Base-by-base conservation (phyloP, 176 grass and related monocot species). In the Paspalum vaginatum region DNA sequence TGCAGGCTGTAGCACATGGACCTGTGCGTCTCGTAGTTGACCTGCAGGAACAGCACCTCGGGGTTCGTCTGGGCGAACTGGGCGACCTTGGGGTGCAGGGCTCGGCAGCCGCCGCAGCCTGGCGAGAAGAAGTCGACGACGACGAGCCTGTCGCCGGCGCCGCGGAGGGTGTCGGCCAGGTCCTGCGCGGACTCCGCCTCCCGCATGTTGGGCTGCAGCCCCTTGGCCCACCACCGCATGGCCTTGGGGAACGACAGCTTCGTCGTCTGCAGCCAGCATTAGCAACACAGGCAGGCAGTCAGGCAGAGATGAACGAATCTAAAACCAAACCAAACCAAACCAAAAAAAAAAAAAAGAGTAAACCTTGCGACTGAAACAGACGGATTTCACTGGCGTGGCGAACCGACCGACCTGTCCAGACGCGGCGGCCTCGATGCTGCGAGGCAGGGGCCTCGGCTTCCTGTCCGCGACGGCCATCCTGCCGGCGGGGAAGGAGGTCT, bases 1-100 rank as follows among this genome's bases (percentile, higher is more conserved):
- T 90, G 83, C 59, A 99, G 90, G 86, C 79, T 95, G 68, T 93
- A 93, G 76, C 96, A 99, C 96, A 99, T 99, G 18, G 96, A 93
- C 62, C 80, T 93, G 93, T 95, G 96, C 72, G 72, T 72, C 66
- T 99, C 96, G 52, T 99, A 88, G 83, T 99, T 99, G 7, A 99
- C 82, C 56, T 99, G 92, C 66, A 99, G 73, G 84, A 99, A 99
- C 42, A 83, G 11, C 56, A 88, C 81, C 17, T 88, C 86, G 16
- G 90, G 90, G 38, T 99, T 95, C 18, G 54, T 74, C 76, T 91
- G 86, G 0, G 96, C 92, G 18, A 99, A 76, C 78, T 91, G 92
- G 18, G 79, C 86, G 68, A 99, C 95, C 88, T 99, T 99, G 21
- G 96, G 96, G 64, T 99, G 96, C 18, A 99, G 86, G 7, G 96